A percentile compares a stretch with the other conserved stretches of the same genome.
These are phyloP conservation scores for Saccharomycopsis phalli DNA, from an alignment of 1,139 yeast species.

Conservation along the genomic window DNA sequence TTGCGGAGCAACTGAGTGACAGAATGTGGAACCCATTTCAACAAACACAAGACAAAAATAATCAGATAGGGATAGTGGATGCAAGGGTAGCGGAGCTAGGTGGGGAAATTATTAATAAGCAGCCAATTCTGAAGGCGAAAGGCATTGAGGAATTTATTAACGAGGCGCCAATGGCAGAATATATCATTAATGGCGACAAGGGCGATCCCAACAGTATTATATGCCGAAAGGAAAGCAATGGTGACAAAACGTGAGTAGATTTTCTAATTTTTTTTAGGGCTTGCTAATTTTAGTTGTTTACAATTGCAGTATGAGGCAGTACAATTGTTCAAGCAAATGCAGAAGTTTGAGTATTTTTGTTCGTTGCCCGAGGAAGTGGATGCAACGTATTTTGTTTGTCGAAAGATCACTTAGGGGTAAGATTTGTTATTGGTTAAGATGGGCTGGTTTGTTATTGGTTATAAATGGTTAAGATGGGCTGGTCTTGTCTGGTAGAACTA, in stretches of 20 bases:
- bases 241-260: conserved; percentile 17
- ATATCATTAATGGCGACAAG: conserved; percentile 19
- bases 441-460: no score
- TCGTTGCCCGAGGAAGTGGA: conserved; percentile 15
- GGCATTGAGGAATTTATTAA: conserved; percentile 12
- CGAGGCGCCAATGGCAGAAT: conserved; percentile 15
- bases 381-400: conserved; percentile 19
- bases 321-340: conserved; percentile 19
- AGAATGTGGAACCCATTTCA: conserved; percentile 3
- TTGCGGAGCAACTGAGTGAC: no score
- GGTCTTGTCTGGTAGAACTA: no score
- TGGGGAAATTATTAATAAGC: conserved; percentile 12
- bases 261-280: conserved; percentile 7
- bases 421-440: no score
- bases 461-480: no score
- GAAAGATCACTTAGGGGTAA: conserved; percentile 17
- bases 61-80: not conserved
- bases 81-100: conserved; percentile 10
- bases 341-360: conserved; percentile 19
- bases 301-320: conserved; percentile 18
- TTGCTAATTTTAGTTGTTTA: no score
- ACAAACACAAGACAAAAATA: not conserved
- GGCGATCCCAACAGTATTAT: conserved; percentile 17
- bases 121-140: conserved; percentile 5
- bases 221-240: conserved; percentile 15